Evolutionary conservation across 169 alveolate species (phyloP).

Genomic region (Plasmodium vivax): DNA sequence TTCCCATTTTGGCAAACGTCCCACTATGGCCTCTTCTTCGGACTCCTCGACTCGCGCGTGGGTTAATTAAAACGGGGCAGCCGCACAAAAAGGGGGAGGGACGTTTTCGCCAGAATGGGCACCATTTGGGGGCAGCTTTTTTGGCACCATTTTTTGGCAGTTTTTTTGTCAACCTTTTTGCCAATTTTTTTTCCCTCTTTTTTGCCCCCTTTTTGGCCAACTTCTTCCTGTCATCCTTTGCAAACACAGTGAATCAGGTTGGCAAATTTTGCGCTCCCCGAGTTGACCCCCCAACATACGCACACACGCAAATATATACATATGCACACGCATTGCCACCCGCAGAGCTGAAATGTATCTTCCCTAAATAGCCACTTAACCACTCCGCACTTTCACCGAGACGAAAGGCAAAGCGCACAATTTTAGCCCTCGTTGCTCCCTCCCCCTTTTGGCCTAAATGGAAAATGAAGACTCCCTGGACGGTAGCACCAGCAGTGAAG

Average conservation of each 20-base stretch:
- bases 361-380: neutral
- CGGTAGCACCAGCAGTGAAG: slow-evolving; percentile 29
- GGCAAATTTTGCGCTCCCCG: neutral
- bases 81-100: neutral
- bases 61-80: neutral
- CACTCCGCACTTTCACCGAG: neutral
- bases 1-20: neutral
- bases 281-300: neutral
- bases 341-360: neutral
- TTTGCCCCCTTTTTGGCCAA: too few species aligned
- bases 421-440: neutral
- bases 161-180: too few species aligned
- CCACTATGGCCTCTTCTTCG: neutral
- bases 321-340: neutral
- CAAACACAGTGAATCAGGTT: neutral
- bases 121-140: neutral
- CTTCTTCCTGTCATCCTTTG: neutral
- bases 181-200: too few species aligned
- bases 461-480: slow-evolving; percentile 37
- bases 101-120: neutral
- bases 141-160: too few species aligned
- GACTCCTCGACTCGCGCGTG: neutral
- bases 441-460: slow-evolving; percentile 1
- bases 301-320: neutral
- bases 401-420: neutral